Evolutionary conservation across 2,329 filamentous ascomycete genomes (phyloP), one percentile per base, ranked within the genome.

Genomic region (Byssochlamys sp.): DNA sequence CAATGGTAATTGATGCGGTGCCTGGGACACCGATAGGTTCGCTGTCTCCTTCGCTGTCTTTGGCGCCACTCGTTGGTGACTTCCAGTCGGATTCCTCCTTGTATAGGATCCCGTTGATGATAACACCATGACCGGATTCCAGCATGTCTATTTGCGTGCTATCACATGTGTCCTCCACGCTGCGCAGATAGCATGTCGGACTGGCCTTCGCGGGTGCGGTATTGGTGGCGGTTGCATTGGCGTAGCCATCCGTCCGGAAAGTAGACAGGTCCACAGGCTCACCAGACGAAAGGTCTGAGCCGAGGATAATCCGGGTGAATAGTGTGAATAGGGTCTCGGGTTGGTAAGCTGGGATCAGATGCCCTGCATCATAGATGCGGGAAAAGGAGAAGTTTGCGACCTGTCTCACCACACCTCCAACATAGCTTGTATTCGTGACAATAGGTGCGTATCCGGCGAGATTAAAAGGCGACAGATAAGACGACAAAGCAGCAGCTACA

Each of bases 101-200:
- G 61, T 80, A 80, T 64, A 83, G 75, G 24, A 87, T 75, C 6
- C 84, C 85, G 61, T 85, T 84, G 62, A 84, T 78, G 50, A 86
- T 77, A 2, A 80, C 74, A 0, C 84, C 86, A 31, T 80, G 65
- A 2, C 78, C 77, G 1, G 71, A 70, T 6, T 73, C 64, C 52
- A 84, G 77, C 59, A 75, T 78, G 27, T 76, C 66, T 3, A 75
- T 73, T 63, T 83, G 75, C 1, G 82, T 78, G 4, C 75, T 66
- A 0, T 75, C 76, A 66, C 86, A 89, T 0, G 81, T 83, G 1
- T 67, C 66, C 10, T 67, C 66, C 45, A 81, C 74, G 52, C 72
- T 73, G 25, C 85, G 78, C 7, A 88, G 65, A 72, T 81, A 89
- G 71, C 86, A 90, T 3, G 80, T 84, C 2, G 80, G 70, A 10